Evolutionary conservation across 305 asterid genomes (phyloP).

Genomic region (Solanum hybrid): DNA sequence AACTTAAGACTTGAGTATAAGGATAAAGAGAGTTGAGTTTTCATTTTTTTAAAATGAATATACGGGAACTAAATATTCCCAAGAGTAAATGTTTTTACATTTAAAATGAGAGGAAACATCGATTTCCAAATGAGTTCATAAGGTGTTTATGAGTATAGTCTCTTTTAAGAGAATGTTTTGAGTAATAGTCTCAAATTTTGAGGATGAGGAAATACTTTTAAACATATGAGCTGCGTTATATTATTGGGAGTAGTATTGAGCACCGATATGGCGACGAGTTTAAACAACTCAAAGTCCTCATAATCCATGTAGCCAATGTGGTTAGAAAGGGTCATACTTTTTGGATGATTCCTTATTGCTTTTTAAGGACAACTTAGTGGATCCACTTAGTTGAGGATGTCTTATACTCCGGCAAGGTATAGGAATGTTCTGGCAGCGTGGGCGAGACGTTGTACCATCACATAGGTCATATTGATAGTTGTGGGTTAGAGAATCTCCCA

Average conservation of each 20-base stretch:
- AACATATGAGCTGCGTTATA: not conserved
- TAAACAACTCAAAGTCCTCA: not conserved
- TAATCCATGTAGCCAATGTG: not conserved
- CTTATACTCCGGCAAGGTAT: not conserved
- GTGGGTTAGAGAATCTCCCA: not conserved
- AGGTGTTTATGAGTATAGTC: not conserved
- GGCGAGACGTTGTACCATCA: not conserved
- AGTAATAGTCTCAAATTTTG: not conserved
- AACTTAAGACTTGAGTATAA: too few relatives aligned
- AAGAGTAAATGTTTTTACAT: not conserved
- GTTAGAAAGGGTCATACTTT: not conserved
- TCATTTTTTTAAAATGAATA: not conserved
- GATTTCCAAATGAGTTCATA: not conserved
- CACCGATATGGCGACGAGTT: not conserved
- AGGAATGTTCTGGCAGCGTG: not conserved
- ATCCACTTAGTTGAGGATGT: not conserved
- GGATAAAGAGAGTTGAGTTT: not conserved
- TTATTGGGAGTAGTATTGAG: too few relatives aligned
- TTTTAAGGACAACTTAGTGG: not conserved
- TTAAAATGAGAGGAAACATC: not conserved
- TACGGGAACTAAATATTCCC: too few relatives aligned
- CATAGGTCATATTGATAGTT: not conserved
- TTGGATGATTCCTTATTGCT: not conserved
- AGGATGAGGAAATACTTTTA: not conserved
- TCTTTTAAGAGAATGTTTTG: too few relatives aligned